Evolutionary conservation across 1,139 yeast species (phyloP).

Genomic region (Yamadazyma atmosphaerica): DNA sequence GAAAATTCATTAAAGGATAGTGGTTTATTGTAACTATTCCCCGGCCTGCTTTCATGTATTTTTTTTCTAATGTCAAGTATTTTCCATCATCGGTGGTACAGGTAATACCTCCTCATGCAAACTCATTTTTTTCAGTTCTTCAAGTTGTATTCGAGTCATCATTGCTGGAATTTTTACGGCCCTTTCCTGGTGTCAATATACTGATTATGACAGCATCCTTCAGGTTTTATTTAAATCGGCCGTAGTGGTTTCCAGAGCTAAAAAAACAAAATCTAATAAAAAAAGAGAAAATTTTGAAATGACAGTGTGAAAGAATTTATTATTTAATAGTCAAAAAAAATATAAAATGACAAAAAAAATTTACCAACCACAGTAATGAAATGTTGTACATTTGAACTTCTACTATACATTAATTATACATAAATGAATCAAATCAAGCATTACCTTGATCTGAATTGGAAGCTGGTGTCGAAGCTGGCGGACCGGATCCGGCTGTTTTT

Average conservation of each 20-base stretch:
- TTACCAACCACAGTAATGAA: not conserved
- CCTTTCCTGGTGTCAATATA: too few relatives aligned
- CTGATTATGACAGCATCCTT: too few relatives aligned
- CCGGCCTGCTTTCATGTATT: not conserved
- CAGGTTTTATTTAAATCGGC: not conserved
- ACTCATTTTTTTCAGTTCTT: not conserved
- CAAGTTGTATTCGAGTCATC: not conserved
- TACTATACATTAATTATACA: conserved; percentile 15
- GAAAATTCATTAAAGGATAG: conserved; percentile 84
- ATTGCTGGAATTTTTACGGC: not conserved
- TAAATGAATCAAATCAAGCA: conserved; percentile 1
- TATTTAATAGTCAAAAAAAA: too few relatives aligned
- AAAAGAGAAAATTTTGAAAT: too few relatives aligned
- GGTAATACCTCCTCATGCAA: not conserved
- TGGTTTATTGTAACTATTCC: conserved; percentile 58
- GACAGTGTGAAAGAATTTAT: too few relatives aligned
- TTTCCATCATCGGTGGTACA: not conserved
- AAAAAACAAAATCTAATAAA: too few relatives aligned
- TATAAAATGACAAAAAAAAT: not conserved
- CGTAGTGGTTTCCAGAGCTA: too few relatives aligned
- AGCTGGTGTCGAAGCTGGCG: not conserved
- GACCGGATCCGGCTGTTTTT: not conserved
- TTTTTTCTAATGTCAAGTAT: too few relatives aligned
- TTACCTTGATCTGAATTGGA: conserved; percentile 1
- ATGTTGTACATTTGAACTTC: conserved; percentile 1